Evolutionary conservation across 306 rosid genomes (phyloP).

Genomic region (Malus sylvestris): DNA sequence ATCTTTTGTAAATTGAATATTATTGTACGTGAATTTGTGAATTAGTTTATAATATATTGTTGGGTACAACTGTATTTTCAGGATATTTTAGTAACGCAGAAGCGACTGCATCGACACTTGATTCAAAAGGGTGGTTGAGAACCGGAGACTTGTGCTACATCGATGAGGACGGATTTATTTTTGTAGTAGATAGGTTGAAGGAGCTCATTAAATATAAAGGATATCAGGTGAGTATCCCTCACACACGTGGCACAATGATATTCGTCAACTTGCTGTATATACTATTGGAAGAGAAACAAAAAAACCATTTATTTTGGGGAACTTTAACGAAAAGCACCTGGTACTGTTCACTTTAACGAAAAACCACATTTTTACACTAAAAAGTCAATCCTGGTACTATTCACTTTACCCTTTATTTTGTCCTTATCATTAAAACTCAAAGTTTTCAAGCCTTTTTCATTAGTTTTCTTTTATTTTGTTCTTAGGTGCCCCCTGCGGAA

Average conservation of each 20-base stretch:
- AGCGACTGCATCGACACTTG: slow-evolving; percentile 69
- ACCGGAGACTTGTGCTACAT: slow-evolving; percentile 87
- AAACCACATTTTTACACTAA: too few species aligned
- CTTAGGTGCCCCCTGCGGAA: slow-evolving; percentile 88
- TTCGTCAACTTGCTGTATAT: too few species aligned
- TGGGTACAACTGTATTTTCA: slow-evolving; percentile 8
- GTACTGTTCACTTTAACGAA: too few species aligned
- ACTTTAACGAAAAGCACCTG: too few species aligned
- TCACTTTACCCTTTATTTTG: too few species aligned
- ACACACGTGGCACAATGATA: background rate
- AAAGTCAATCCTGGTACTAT: too few species aligned
- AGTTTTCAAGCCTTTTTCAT: too few species aligned
- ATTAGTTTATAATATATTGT: too few species aligned
- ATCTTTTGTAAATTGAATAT: too few species aligned
- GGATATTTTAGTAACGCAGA: slow-evolving; percentile 74
- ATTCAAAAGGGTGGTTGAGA: slow-evolving; percentile 80
- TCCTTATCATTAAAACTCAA: too few species aligned
- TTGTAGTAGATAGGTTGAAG: slow-evolving; percentile 80
- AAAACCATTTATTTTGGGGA: background rate
- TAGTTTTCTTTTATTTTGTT: background rate
- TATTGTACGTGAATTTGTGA: too few species aligned
- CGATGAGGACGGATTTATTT: slow-evolving; percentile 75
- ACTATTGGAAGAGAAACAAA: too few species aligned
- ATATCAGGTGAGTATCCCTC: slow-evolving; percentile 51
- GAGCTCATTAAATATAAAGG: slow-evolving; percentile 95